Evolutionary conservation across 192 early-diverging fungal genomes (phyloP), one percentile per base, ranked within the genome.

Genomic region (Gaertneriomyces semiglobifer): DNA sequence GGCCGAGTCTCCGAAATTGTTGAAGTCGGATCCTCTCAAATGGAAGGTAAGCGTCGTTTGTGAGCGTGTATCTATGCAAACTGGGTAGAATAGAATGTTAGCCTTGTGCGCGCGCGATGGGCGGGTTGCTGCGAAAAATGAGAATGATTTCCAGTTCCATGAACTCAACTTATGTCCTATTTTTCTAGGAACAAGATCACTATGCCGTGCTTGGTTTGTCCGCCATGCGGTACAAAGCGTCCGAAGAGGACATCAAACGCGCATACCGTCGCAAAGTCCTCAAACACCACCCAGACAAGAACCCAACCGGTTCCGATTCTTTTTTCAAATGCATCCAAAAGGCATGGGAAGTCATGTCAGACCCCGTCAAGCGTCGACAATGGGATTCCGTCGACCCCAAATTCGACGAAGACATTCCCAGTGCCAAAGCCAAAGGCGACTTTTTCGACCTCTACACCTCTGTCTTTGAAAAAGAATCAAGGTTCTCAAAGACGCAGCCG

Each of bases 281-380:
- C 57, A 90, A 91, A 53, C 94, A 98, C 84, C 97, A 99, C 73
- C 97, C 97, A 44, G 97, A 99, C 81, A 99, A 99, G 89, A 96
- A 95, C 84, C 91, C 91, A 16, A 80, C 77, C 25, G 72, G 57
- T 53, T 92, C 94, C 69, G 97, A 99, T 80, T 80, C 87, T n/a
- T 97, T 98, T 83, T 99, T 99, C 90, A 99, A 99, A 86, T 99
- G 97, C 77, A 91, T 98, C 60, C 93, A 96, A 73, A 87, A 85
- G 71, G 95, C 97, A 8, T 93, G 87, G 77, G 95, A 99, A 71
- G 89, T 93, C 19, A 82, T 99, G 71, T 91, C 86, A 59, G 91
- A 99, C 78, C 87, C 86, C 14, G 83, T 83, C 52, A 90, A 91
- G 79, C 88, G 97, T 74, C 86, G 88, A 58, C 92, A 97, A 80